These are phyloP conservation scores for Russula virescens DNA, from an alignment of 768 basidiomycete species.

Conservation along the genomic window DNA sequence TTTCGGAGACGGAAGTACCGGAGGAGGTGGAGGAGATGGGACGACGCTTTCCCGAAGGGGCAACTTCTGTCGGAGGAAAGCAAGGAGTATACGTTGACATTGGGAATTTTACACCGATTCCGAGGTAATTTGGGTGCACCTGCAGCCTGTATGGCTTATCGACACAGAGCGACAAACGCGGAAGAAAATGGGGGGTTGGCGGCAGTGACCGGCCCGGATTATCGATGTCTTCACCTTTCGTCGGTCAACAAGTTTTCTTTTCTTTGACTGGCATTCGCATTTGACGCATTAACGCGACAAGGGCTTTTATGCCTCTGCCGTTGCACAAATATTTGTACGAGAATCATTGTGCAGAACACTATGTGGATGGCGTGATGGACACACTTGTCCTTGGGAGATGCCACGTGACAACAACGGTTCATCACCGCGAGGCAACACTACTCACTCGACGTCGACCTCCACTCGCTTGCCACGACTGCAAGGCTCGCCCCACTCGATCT, in stretches of 20 bases:
- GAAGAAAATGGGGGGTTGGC: not conserved
- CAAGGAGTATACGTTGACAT: slow-evolving; percentile 18
- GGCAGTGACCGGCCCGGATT: not conserved
- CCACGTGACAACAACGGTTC: slow-evolving; percentile 14
- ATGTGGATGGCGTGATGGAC: not conserved
- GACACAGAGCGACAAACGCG: not conserved
- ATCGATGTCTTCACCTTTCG: not conserved
- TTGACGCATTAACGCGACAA: too few relatives aligned
- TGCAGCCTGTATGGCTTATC: not conserved
- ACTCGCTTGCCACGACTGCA: slow-evolving; percentile 8
- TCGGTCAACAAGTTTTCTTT: too few relatives aligned
- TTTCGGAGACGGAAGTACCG: not conserved
- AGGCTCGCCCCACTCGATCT: not conserved
- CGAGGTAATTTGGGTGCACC: not conserved
- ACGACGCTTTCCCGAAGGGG: not conserved
- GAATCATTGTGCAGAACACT: not conserved
- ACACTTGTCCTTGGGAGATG: not conserved
- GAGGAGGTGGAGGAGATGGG: not conserved
- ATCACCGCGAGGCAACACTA: slow-evolving; percentile 14
- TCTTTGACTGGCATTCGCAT: too few relatives aligned
- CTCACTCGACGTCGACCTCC: not conserved
- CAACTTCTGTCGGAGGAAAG: not conserved
- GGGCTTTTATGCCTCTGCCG: too few relatives aligned
- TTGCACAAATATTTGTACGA: too few relatives aligned
- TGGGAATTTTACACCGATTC: not conserved